These are phyloP conservation scores for Pachysandra terminalis DNA, from an alignment of 164 flowering plant species.

Conservation along the genomic window DNA sequence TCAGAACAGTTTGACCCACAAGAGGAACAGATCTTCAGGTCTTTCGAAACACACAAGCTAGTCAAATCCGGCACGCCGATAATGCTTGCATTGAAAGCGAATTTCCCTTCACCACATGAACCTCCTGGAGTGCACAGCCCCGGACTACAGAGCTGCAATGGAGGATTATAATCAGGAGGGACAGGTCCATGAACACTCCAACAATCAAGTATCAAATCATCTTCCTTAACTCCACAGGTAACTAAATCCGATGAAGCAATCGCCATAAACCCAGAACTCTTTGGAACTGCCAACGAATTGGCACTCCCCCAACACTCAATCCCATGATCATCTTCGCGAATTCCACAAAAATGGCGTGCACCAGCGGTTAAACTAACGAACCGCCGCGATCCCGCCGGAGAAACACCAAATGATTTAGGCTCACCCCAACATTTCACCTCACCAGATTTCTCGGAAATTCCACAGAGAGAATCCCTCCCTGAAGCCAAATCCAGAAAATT, in stretches of 20 bases:
- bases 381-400: conserved; percentile 35
- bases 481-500: conserved; percentile 37
- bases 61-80: conserved; percentile 73
- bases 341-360: conserved; percentile 72
- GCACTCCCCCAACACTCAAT: conserved; percentile 81
- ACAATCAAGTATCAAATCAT: conserved; percentile 74
- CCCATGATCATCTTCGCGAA: conserved; percentile 69
- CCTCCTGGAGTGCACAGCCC: conserved; percentile 56
- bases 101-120: conserved; percentile 50
- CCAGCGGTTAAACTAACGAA: conserved; percentile 71
- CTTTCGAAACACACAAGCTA: conserved; percentile 55
- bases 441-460: conserved; percentile 37
- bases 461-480: conserved; percentile 51
- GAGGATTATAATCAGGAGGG: conserved; percentile 53
- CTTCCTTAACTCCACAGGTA: conserved; percentile 80
- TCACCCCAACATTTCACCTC: conserved; percentile 74
- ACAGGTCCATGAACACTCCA: conserved; percentile 48
- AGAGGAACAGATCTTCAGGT: conserved; percentile 66
- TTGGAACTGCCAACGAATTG: conserved; percentile 56
- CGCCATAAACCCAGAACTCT: conserved; percentile 63
- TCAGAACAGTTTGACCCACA: conserved; percentile 66
- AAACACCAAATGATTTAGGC: conserved; percentile 14
- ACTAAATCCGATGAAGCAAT: conserved; percentile 68
- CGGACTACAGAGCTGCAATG: conserved; percentile 81
- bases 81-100: conserved; percentile 72